phyloP scores from a whole-genome alignment of 83 land plant genomes.

The Picea abies region DNA sequence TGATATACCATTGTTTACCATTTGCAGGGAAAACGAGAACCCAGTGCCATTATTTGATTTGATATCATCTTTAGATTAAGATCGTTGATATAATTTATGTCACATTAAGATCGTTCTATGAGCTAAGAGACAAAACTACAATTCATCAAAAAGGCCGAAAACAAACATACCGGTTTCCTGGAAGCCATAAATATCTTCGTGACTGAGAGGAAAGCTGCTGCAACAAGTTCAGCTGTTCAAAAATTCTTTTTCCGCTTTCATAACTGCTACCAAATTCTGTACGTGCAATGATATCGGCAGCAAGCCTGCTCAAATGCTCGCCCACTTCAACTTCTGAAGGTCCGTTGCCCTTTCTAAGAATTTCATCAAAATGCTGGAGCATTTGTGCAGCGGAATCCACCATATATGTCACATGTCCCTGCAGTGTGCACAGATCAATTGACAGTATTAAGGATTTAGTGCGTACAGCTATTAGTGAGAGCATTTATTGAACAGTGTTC shows the following conservation, averaged over 20 bases:
- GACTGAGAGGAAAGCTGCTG: constrained; percentile 59
- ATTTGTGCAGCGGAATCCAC: constrained; percentile 57
- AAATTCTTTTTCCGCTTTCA: constrained; percentile 74
- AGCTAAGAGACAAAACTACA: too few species aligned
- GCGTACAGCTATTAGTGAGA: too few species aligned
- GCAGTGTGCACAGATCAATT: not conserved
- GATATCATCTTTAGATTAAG: too few species aligned
- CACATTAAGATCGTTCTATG: too few species aligned
- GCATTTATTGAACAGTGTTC: too few species aligned
- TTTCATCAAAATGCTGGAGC: constrained; percentile 35
- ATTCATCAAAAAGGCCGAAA: too few species aligned
- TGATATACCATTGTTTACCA: too few species aligned
- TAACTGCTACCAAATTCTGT: constrained; percentile 66
- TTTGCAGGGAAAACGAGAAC: too few species aligned
- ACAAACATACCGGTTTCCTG: constrained; percentile 62
- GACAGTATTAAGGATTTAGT: too few species aligned
- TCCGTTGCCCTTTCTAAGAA: constrained; percentile 8
- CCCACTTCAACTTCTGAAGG: constrained; percentile 56
- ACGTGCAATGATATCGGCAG: constrained; percentile 66
- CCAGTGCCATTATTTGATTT: too few species aligned
- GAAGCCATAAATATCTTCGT: constrained; percentile 56
- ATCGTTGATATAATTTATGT: too few species aligned
- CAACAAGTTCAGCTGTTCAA: constrained; percentile 49
- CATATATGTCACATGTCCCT: constrained; percentile 72
- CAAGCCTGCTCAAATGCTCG: constrained; percentile 40